These are phyloP conservation scores for Nephromyces sp. DNA, from an alignment of 169 alveolate species.

Conservation along the genomic window DNA sequence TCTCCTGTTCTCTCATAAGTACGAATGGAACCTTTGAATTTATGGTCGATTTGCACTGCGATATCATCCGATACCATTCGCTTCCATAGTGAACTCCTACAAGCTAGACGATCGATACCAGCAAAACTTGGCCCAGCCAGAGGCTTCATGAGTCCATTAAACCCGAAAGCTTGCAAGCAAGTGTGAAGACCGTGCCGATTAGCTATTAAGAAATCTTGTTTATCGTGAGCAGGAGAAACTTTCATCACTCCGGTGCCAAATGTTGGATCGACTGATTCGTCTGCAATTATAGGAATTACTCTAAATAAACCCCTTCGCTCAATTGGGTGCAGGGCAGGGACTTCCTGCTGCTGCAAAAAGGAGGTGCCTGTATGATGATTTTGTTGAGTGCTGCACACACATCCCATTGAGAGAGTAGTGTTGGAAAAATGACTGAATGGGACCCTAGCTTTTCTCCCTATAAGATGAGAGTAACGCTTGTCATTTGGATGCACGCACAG, in stretches of 20 bases:
- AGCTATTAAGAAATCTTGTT: slow-evolving; percentile 81
- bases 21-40: slow-evolving; percentile 64
- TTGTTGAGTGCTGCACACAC: too few relatives aligned
- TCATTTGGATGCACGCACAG: slow-evolving; percentile 97
- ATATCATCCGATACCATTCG: neutral
- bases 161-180: neutral
- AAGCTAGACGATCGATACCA: neutral
- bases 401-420: too few relatives aligned
- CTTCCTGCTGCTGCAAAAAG: too few relatives aligned
- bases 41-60: neutral
- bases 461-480: slow-evolving; percentile 92
- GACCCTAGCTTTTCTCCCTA: slow-evolving; percentile 68
- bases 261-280: slow-evolving; percentile 85
- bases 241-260: slow-evolving; percentile 99
- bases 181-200: neutral
- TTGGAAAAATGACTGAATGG: too few relatives aligned
- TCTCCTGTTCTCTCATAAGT: neutral
- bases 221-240: slow-evolving; percentile 97
- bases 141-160: neutral
- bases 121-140: neutral
- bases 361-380: too few relatives aligned
- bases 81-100: neutral
- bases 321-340: too few relatives aligned
- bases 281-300: slow-evolving; percentile 84
- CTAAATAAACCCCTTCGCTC: too few relatives aligned